Evolutionary conservation across 345 rosid genomes (phyloP), one percentile per base, ranked within the genome.

Genomic region (Mangifera indica): DNA sequence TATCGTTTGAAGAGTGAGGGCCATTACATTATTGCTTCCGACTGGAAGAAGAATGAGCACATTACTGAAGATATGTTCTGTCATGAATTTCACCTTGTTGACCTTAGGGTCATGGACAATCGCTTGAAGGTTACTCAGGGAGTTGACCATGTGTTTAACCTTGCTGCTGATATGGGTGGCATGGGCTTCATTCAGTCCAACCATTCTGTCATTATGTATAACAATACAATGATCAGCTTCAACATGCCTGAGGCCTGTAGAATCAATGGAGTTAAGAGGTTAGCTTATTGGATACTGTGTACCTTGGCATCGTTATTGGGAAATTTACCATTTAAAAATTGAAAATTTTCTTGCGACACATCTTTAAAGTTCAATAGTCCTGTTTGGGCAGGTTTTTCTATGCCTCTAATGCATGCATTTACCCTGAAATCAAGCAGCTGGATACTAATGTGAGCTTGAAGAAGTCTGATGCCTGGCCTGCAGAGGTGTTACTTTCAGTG

Each of bases 11-110:
- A 89, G 86, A 83, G 82, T 10, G 99, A 95, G 81, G 99, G 99
- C 0, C 99, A 93, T 79, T 95, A 88, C 81, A 86, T 95, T 52
- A 91, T 92, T 63, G 99, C 99, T 70, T 92, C 99, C 5, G 99
- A 95, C 77, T 95, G 99, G 99, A 95, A 95, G 89, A 95, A 93
- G 94, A 95, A 95, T 26, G 99, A 95, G 75, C 99, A 95, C 88
- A 95, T 93, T 98, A 82, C 93, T 0, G 98, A 93, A 77, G 97
- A 91, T 71, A 95, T 95, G 99, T 95, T 95, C 84, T 95, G 99
- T 72, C 74, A 93, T 69, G 98, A 95, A 73, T 92, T 92, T 83
- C 97, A 95, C 71, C 99, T 95, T 20, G 98, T 81, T 24, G 99
- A 95, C 75, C 93, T 95, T 2, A 84, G 98, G 81, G 99, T 95